A percentile compares a stretch with the other conserved stretches of the same genome.
These are phyloP conservation scores for Flaveria bidentis DNA, from an alignment of 129 eudicot species.

Conservation along the genomic window DNA sequence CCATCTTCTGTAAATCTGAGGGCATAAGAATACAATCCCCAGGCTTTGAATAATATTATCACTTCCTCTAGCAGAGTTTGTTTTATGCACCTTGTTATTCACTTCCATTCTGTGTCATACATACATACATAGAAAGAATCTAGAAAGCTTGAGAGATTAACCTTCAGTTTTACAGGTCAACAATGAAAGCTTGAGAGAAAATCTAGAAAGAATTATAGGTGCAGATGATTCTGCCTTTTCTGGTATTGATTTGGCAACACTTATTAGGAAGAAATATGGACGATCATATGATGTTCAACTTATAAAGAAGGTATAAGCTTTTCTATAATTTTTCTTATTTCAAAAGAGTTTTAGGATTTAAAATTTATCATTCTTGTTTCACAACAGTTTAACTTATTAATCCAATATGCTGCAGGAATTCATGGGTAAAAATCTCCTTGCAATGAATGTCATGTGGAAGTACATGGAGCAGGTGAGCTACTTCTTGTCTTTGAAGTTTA, in stretches of 20 bases:
- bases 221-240: slow-evolving; percentile 83
- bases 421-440: slow-evolving; percentile 98
- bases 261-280: slow-evolving; percentile 88
- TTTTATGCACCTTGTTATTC: background rate
- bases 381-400: slow-evolving; percentile 1
- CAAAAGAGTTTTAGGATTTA: background rate
- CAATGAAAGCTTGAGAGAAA: slow-evolving; percentile 61
- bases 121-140: background rate
- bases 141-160: slow-evolving; percentile 13
- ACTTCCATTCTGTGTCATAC: background rate
- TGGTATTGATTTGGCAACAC: slow-evolving; percentile 93
- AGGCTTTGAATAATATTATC: background rate
- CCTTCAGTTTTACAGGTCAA: slow-evolving; percentile 50
- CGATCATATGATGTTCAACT: slow-evolving; percentile 92
- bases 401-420: slow-evolving; percentile 62
- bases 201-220: slow-evolving; percentile 86
- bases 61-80: background rate
- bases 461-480: slow-evolving; percentile 79
- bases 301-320: slow-evolving; percentile 75
- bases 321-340: background rate
- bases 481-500: background rate
- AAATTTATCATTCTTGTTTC: background rate
- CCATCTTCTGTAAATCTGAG: background rate
- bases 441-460: slow-evolving; percentile 97
- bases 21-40: background rate